Evolutionary conservation across 306 rosid species (phyloP).

Genomic region (Glycine latifolia): DNA sequence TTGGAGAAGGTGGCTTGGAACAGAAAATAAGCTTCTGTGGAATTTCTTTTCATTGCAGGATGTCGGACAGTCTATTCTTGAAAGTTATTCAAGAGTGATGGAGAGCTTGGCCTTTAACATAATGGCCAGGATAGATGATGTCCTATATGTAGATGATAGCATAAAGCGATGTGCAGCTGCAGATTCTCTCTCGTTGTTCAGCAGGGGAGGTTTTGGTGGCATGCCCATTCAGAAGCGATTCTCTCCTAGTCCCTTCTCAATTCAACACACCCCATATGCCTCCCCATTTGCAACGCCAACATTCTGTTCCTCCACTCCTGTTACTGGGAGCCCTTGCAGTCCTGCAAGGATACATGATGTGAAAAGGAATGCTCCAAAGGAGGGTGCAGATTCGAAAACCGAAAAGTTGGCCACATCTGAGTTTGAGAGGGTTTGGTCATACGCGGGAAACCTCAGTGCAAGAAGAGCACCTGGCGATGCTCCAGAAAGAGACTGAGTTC

Average conservation of each 20-base stretch:
- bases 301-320: conserved; percentile 79
- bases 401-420: conserved; percentile 62
- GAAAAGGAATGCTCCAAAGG: conserved; percentile 52
- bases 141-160: conserved; percentile 85
- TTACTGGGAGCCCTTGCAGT: conserved; percentile 82
- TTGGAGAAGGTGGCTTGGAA: not conserved
- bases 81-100: conserved; percentile 96
- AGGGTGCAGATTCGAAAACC: conserved; percentile 47
- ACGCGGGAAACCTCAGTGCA: conserved; percentile 74
- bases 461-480: conserved; percentile 76
- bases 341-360: conserved; percentile 63
- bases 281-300: conserved; percentile 91
- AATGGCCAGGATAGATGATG: conserved; percentile 93
- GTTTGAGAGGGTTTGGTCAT: conserved; percentile 81
- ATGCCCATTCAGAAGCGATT: conserved; percentile 85
- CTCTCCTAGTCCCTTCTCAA: conserved; percentile 92
- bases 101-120: conserved; percentile 97
- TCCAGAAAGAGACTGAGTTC: conserved; percentile 73
- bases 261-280: conserved; percentile 81
- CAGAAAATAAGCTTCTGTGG: not conserved
- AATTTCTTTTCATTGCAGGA: conserved; percentile 68
- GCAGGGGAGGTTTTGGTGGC: conserved; percentile 79
- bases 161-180: conserved; percentile 73
- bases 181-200: conserved; percentile 70
- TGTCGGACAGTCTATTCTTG: conserved; percentile 95